These are phyloP conservation scores for Plasmodium billcollinsi DNA, from an alignment of 169 alveolate genomes.

Conservation along the genomic window DNA sequence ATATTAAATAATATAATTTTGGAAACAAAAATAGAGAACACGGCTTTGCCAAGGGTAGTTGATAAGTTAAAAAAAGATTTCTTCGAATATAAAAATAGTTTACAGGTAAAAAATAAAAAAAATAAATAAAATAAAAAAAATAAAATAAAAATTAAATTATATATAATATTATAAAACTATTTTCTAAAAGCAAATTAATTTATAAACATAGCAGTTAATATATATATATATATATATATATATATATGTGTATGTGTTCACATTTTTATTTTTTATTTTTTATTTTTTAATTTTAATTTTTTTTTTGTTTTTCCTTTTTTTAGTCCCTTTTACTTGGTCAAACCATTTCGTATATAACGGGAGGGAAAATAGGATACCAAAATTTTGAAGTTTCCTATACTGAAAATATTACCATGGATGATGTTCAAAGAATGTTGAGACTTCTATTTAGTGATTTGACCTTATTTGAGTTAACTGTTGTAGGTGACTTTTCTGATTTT, in stretches of 20 bases:
- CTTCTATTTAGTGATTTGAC: slow-evolving; percentile 56
- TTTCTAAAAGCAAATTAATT: too few relatives aligned
- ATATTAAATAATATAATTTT: slow-evolving; percentile 42
- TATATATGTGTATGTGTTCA: slow-evolving; percentile 35
- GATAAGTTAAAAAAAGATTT: slow-evolving; percentile 85
- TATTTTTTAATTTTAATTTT: neutral
- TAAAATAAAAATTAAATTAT: neutral
- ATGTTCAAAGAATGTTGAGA: slow-evolving; percentile 71
- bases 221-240: slow-evolving; percentile 37
- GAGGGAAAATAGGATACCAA: slow-evolving; percentile 80
- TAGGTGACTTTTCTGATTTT: slow-evolving; percentile 41
- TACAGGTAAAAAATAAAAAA: slow-evolving; percentile 44
- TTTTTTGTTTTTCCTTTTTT: neutral
- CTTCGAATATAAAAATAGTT: slow-evolving; percentile 78
- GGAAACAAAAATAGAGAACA: slow-evolving; percentile 68
- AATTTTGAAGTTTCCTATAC: slow-evolving; percentile 65
- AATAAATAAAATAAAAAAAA: neutral
- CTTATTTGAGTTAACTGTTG: slow-evolving; percentile 64
- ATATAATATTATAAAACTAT: too few relatives aligned
- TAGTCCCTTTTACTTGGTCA: slow-evolving; percentile 83
- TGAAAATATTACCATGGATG: slow-evolving; percentile 63
- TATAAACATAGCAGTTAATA: neutral
- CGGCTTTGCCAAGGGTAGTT: slow-evolving; percentile 73
- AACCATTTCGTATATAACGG: slow-evolving; percentile 80
- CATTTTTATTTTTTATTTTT: neutral